Evolutionary conservation across 805 yeast species (phyloP).

Genomic region (Kodamaea jinghongensis): DNA sequence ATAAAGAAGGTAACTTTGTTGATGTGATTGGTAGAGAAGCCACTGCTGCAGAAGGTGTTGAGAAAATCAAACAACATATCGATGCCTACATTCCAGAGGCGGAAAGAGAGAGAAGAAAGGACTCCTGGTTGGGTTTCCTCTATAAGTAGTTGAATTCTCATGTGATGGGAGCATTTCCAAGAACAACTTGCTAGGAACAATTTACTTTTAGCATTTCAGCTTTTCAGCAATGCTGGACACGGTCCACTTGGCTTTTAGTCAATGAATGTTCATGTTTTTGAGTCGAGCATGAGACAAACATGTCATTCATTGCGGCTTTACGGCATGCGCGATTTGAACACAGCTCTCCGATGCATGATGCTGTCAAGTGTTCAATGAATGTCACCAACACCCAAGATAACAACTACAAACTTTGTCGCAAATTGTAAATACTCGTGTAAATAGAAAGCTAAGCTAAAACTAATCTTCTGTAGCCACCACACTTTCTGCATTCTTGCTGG

Average conservation of each 20-base stretch:
- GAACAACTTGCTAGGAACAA: not conserved
- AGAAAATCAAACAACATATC: conserved; percentile 71
- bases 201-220: too few relatives aligned
- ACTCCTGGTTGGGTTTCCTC: conserved; percentile 58
- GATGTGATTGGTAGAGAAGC: conserved; percentile 94
- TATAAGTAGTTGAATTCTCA: conserved; percentile 35
- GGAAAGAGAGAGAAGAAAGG: conserved; percentile 63
- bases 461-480: conserved; percentile 50
- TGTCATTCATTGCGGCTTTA: too few relatives aligned
- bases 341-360: too few relatives aligned
- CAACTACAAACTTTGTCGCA: too few relatives aligned
- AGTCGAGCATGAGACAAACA: too few relatives aligned
- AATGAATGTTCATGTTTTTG: too few relatives aligned
- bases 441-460: conserved; percentile 11
- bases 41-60: conserved; percentile 73
- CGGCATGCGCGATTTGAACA: too few relatives aligned
- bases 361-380: too few relatives aligned
- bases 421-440: conserved; percentile 2
- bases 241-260: too few relatives aligned
- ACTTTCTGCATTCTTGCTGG: conserved; percentile 45
- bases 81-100: conserved; percentile 71
- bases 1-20: conserved; percentile 94
- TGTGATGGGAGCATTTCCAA: not conserved
- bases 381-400: too few relatives aligned
- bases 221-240: too few relatives aligned